phyloP scores from a whole-genome alignment of 2,329 filamentous ascomycete genomes.

The Fusarium sp. region DNA sequence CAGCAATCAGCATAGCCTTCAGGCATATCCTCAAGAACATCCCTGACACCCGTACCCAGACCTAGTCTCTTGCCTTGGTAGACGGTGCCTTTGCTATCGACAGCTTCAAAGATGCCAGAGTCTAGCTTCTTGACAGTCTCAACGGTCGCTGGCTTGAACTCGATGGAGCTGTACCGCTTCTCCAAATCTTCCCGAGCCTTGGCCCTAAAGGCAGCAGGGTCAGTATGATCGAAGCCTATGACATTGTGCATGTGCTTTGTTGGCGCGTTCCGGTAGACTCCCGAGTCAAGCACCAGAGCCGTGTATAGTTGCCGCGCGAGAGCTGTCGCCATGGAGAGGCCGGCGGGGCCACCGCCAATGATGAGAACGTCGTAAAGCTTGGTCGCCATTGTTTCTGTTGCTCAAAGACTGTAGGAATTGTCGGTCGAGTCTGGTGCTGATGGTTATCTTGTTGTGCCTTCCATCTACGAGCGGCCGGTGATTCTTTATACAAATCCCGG shows the following conservation, averaged over 20 bases:
- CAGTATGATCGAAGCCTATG: conserved; percentile 53
- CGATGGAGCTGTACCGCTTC: conserved; percentile 51
- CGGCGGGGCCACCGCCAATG: conserved; percentile 65
- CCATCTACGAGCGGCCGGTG: neutral
- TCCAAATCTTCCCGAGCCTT: conserved; percentile 50
- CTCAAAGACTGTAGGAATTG: neutral
- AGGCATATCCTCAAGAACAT: conserved; percentile 62
- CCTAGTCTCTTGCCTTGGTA: conserved; percentile 66
- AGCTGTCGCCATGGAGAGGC: conserved; percentile 59
- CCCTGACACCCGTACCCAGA: conserved; percentile 65
- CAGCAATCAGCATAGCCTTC: conserved; percentile 67
- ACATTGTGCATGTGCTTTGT: conserved; percentile 63
- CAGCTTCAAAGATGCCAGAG: conserved; percentile 49
- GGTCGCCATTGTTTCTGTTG: conserved; percentile 9
- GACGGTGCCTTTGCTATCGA: conserved; percentile 55
- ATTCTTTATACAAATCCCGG: conserved; percentile 29
- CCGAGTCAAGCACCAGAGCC: conserved; percentile 62
- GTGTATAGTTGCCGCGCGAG: conserved; percentile 63
- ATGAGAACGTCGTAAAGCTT: conserved; percentile 63
- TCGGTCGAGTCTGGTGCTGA: neutral
- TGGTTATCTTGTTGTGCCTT: neutral
- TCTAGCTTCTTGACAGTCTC: conserved; percentile 45
- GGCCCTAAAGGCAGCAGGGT: conserved; percentile 51
- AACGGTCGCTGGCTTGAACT: conserved; percentile 47
- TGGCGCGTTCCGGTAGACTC: conserved; percentile 62